Evolutionary conservation across 2,329 filamentous ascomycete genomes (phyloP).

Genomic region (Pseudodiploospora longispora): DNA sequence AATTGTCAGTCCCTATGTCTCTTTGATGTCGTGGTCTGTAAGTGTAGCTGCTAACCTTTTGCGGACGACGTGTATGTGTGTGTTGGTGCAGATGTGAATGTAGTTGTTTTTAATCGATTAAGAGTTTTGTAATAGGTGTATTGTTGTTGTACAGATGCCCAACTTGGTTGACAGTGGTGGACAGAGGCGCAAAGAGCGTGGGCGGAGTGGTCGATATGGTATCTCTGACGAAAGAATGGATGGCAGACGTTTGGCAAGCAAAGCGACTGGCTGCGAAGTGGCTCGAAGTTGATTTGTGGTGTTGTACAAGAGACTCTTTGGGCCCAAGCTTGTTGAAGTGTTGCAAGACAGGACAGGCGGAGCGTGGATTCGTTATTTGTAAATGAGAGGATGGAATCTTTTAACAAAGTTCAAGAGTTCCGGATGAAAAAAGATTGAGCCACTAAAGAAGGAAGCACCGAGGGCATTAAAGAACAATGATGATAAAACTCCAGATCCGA

Average conservation of each 20-base stretch:
- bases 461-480: constrained; percentile 36
- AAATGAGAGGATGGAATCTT: constrained; percentile 39
- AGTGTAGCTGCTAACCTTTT: constrained; percentile 3
- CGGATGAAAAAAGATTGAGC: constrained; percentile 24
- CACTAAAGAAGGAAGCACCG: constrained; percentile 41
- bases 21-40: neutral
- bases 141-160: constrained; percentile 8
- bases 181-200: constrained; percentile 5
- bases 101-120: constrained; percentile 1
- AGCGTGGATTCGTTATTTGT: constrained; percentile 9
- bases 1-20: constrained; percentile 2
- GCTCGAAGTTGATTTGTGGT: constrained; percentile 19
- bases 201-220: constrained; percentile 11
- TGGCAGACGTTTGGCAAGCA: constrained; percentile 28
- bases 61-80: neutral
- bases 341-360: constrained; percentile 13
- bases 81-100: neutral
- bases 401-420: constrained; percentile 25
- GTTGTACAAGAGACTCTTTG: constrained; percentile 23
- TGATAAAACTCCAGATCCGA: constrained; percentile 34
- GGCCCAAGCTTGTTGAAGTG: constrained; percentile 9
- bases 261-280: constrained; percentile 24
- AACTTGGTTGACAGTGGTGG: neutral
- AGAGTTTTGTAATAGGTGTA: neutral
- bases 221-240: constrained; percentile 34